A percentile compares a stretch with the other conserved stretches of the same genome.
These are phyloP conservation scores for Penicillium aurantiogriseum DNA, from an alignment of 2,329 filamentous ascomycete species.

Conservation along the genomic window DNA sequence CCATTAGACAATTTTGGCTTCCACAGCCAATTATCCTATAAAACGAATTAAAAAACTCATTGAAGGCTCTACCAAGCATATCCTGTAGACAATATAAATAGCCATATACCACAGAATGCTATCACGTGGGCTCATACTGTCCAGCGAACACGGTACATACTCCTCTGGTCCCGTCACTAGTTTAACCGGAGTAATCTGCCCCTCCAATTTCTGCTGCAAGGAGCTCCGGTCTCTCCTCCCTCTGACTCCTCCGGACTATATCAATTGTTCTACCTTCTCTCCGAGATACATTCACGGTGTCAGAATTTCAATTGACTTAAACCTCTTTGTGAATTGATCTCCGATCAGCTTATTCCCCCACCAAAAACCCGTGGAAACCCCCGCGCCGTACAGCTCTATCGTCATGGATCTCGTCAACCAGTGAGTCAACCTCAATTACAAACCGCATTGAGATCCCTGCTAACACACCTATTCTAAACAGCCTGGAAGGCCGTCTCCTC, in stretches of 20 bases:
- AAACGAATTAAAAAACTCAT: not conserved
- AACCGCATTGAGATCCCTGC: not conserved
- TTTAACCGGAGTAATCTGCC: conserved; percentile 15
- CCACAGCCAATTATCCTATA: not conserved
- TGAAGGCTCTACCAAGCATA: not conserved
- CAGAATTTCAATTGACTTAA: conserved; percentile 12
- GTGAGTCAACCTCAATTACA: conserved; percentile 42
- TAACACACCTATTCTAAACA: conserved; percentile 44
- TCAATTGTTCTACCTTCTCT: conserved; percentile 1
- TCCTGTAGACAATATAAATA: not conserved
- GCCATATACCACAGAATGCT: not conserved
- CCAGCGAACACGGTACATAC: not conserved
- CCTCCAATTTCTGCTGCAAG: conserved; percentile 27
- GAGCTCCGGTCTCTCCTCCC: conserved; percentile 12
- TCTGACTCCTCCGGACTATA: conserved; percentile 4
- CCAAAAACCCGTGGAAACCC: conserved; percentile 1
- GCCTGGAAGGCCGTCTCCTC: conserved; percentile 86
- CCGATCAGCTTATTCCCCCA: not conserved
- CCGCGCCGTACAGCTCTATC: conserved; percentile 27
- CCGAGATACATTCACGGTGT: not conserved
- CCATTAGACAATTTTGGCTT: not conserved
- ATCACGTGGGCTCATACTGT: conserved; percentile 7
- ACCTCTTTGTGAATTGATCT: not conserved
- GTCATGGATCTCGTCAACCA: conserved; percentile 63
- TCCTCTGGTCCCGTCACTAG: conserved; percentile 8